These are phyloP conservation scores for Cephaloascus albidus DNA, from an alignment of 805 yeast genomes.

Conservation along the genomic window DNA sequence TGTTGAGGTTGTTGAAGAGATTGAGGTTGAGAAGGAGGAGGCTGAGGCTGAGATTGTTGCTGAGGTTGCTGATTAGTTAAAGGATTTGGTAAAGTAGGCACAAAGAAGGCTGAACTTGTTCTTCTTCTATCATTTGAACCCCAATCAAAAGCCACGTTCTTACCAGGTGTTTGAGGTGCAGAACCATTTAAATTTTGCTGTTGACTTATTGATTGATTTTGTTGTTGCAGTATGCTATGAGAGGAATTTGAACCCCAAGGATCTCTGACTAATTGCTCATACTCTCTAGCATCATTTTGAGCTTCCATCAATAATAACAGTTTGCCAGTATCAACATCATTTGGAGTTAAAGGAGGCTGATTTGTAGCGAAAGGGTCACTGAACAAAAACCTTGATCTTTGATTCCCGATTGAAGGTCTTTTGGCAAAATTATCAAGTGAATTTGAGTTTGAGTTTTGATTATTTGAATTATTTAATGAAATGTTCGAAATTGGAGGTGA, in stretches of 20 bases:
- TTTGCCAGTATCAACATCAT: constrained; percentile 29
- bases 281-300: constrained; percentile 36
- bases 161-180: constrained; percentile 27
- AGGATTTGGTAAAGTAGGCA: constrained; percentile 1
- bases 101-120: constrained; percentile 42
- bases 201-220: constrained; percentile 7
- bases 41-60: constrained; percentile 2
- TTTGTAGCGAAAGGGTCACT: constrained; percentile 44
- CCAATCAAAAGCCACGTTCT: constrained; percentile 23
- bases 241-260: constrained; percentile 23
- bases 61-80: constrained; percentile 4
- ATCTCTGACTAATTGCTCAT: constrained; percentile 37
- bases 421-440: constrained; percentile 26
- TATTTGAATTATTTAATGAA: constrained; percentile 5
- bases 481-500: constrained; percentile 22
- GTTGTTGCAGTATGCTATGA: constrained; percentile 5
- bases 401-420: constrained; percentile 46
- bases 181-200: constrained; percentile 10
- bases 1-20: constrained; percentile 5
- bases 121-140: constrained; percentile 32
- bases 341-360: constrained; percentile 3
- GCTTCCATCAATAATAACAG: constrained; percentile 34
- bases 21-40: constrained; percentile 3
- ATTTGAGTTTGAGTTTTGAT: constrained; percentile 6
- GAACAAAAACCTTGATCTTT: constrained; percentile 61